Evolutionary conservation across 768 basidiomycete species (phyloP), one percentile per base, ranked within the genome.

Genomic region (Amanita brunnescens): DNA sequence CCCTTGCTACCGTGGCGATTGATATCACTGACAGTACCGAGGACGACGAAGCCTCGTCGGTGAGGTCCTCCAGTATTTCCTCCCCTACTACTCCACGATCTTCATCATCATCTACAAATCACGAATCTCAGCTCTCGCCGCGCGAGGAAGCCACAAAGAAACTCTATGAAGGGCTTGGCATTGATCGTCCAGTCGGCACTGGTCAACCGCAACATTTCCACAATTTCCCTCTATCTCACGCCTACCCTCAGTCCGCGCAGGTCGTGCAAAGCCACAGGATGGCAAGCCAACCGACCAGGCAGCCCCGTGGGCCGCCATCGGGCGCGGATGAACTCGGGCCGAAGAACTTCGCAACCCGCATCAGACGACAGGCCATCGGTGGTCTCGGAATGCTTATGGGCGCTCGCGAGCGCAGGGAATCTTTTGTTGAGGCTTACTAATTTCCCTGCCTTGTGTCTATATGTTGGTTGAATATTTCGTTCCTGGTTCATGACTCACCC

Each of bases 141-240:
- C 85, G 89, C 70, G 89, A 91, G 68, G 88, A 90, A 69, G 89
- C 82, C 9, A 66, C 83, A 35, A 91, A 89, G 79, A 89, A 87
- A 70, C 67, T 90, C 53, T 91, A 89, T 63, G 90, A 91, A 69
- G 90, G 90, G 34, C 77, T 93, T 35, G 87, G 90, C n/a, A 80
- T 91, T 50, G 87, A 88, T 34, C 78, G 88, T 52, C 79, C 86
- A 23, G 71, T 69, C 26, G 57, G 64, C 33, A 62, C 69, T 40
- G 72, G 74, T 24, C 62, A 69, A 51, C 64, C 65, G 50, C 68
- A 70, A 26, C 71, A 71, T 49, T 37, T 10, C 18, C 24, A 49
- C 12, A 49, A 6, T 47, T 47, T 34, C 6, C 26, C 46, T 21
- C 2, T 21, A 30, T 26, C 32, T 7, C 33, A 50, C 12, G 20